phyloP scores from a whole-genome alignment of 768 basidiomycete genomes.

The Tricholoma matsutake region DNA sequence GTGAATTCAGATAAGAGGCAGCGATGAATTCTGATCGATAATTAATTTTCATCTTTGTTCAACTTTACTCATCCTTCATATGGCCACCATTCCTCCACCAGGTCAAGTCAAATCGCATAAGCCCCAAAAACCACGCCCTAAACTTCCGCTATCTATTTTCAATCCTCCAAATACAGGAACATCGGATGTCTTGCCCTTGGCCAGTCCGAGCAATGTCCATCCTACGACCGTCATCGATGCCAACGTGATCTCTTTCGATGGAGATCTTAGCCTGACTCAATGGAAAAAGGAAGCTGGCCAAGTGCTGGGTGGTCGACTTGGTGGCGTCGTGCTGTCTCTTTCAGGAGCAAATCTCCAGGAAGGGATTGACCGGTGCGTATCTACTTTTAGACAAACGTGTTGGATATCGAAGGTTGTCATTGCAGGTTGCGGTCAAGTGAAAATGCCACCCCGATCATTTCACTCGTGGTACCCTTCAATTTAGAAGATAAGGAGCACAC shows the following conservation, averaged over 20 bases:
- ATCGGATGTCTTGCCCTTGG: conserved; percentile 63
- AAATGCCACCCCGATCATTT: conserved; percentile 39
- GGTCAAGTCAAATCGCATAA: conserved; percentile 53
- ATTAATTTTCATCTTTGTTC: too few relatives aligned
- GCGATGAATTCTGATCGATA: not conserved
- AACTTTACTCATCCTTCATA: conserved; percentile 12
- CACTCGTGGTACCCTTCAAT: conserved; percentile 59
- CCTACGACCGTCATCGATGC: conserved; percentile 68
- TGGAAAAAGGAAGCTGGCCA: conserved; percentile 55
- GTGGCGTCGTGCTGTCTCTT: conserved; percentile 58
- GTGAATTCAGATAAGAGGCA: not conserved
- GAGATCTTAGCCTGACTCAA: conserved; percentile 38
- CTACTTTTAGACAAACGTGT: not conserved
- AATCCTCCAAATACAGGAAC: conserved; percentile 62
- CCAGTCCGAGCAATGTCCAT: conserved; percentile 64
- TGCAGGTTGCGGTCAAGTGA: conserved; percentile 13
- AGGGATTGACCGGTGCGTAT: conserved; percentile 46
- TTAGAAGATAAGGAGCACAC: conserved; percentile 46
- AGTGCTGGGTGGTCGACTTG: conserved; percentile 40
- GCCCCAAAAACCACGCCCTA: conserved; percentile 62
- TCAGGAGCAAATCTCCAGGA: conserved; percentile 41
- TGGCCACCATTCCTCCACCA: conserved; percentile 33
- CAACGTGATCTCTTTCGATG: conserved; percentile 47
- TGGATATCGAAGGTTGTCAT: not conserved
- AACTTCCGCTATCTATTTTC: conserved; percentile 75